Base-by-base conservation (phyloP, 1,139 yeast genomes). In the Hansenula sp. region DNA sequence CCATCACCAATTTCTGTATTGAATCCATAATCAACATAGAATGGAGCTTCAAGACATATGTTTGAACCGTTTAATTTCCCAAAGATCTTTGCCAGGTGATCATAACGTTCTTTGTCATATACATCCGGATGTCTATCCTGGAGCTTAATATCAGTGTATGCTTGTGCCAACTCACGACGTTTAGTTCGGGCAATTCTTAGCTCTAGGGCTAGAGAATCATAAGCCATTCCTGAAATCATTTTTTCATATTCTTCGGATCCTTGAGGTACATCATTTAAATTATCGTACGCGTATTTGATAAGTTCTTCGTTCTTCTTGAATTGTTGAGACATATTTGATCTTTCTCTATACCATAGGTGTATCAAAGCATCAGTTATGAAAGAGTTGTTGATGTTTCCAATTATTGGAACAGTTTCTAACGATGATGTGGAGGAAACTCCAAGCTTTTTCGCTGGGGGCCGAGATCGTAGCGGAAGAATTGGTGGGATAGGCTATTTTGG, bases 11-110 rank as follows among this genome's bases (percentile, higher is more conserved):
- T 49, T 38, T 57, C 60, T 15, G 74, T 66, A 56, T 80, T 79
- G 59, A 68, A 76, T 0, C 85, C 86, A 51, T 79, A 81, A 57
- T 81, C 86, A 36, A 78, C 76, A 46, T 56, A 66, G 48, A 79
- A 72, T 2, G 85, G 84, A 2, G 76, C 70, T 57, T 79, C 84
- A 50, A 77, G 58, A 51, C 65, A 72, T 11, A 62, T 55, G 35
- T 63, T 63, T 9, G 65, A 60, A 31, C 70, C 73, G 8, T 28
- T 17, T 31, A 72, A 58, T 39, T 64, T 63, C 11, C 84, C 83
- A 50, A 78, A 71, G 30, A 77, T 63, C 37, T 59, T 61, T n/a
- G 50, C 47, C 33, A 77, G 53, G 53, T 66, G 64, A 10, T 61
- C 62, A 29, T 48, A 42, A 42, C 79, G 65, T 9, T 77, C 77